Base-by-base conservation (phyloP, 805 yeast species). In the Phaffomyces thermotolerans region DNA sequence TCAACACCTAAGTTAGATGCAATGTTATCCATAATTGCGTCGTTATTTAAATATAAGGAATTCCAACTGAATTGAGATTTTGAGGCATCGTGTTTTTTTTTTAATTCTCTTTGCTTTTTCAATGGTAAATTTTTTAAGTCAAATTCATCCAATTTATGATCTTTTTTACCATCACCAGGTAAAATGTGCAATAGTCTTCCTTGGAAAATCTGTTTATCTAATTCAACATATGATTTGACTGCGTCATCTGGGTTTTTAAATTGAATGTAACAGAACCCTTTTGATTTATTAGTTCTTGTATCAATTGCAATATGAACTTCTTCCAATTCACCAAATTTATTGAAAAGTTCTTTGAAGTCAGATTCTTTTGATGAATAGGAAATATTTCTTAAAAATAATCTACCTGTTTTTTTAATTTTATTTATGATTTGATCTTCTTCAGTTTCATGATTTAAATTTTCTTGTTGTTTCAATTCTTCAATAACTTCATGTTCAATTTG, bases 281-380 rank as follows among this genome's bases (percentile, higher is more conserved):
- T 93, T 2, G 96, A 83, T 53, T 79, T 76, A 10, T 95, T 95
- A 0, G 95, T 86, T 65, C 93, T 77, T 4, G 95, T 82, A 58
- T 91, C 98, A 32, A 89, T 63, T 1, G 99, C 96, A 54, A 93
- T 71, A 63, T 93, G 99, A 2, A 88, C 95, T 65, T 93, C 98
- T 51, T 81, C 86, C 33, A 89, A 61, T 6, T 67, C 66, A 9
- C 99, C 99, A 59, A 66, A 93, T 4, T 68, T 59, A 6, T 71
- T 49, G 56, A 93, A 90, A 22, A 89, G 67, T 2, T 71, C 66
- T 29, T 67, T 64, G 59, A 90, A 83, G 42, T 93, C 98, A 1
- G 75, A 77, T 59, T 90, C 97, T 0, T 84, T 73, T 10, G 95
- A 78, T 0, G 82, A 68, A 55, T 88, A 93, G 5, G 80, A 70